Evolutionary conservation across 2,329 filamentous ascomycete genomes (phyloP), one percentile per base, ranked within the genome.

Genomic region (Sporothrix phasma): DNA sequence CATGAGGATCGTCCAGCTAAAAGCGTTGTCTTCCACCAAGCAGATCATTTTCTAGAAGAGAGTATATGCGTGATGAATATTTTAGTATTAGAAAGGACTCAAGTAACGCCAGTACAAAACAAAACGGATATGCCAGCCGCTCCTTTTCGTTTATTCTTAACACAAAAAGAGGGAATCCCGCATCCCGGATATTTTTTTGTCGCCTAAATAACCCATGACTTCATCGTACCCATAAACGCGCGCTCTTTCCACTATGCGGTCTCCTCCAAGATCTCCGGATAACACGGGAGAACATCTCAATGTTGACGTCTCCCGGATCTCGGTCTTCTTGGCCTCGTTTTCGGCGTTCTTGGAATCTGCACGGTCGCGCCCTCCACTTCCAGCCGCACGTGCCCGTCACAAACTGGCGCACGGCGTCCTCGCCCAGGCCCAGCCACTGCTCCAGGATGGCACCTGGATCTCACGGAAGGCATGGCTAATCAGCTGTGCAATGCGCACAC

Each of bases 231-330:
- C 34, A 26, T 37, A 47, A 2, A 13, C 34, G 7, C 1, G 34
- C 34, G 34, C 34, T 13, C 34, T 37, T 8, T 51, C 5, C 17
- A 34, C 29, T 58, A 89, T 69, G 84, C 87, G 66, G 85, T 84
- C 76, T 93, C 89, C 79, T 96, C 92, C 81, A 92, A 96, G 90
- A 88, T 72, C 92, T 84, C 76, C 88, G 84, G 68, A 96, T 85
- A 67, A 96, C 86, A 70, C 90, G 82, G 61, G 85, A 80, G 76
- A 92, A 92, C 80, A 91, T 91, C 70, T 94, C 90, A 66, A 96
- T 88, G 77, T 89, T 91, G 73, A 99, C 94, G 69, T 94, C 92
- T 99, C 94, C 71, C 92, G 85, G 72, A 97, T 95, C 76, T 97
- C 89, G 46, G 92, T 88, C 76, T 94, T 94, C 81, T 95, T 91